phyloP scores from a whole-genome alignment of 805 yeast species.

The Cyberlindnera mycetangii region DNA sequence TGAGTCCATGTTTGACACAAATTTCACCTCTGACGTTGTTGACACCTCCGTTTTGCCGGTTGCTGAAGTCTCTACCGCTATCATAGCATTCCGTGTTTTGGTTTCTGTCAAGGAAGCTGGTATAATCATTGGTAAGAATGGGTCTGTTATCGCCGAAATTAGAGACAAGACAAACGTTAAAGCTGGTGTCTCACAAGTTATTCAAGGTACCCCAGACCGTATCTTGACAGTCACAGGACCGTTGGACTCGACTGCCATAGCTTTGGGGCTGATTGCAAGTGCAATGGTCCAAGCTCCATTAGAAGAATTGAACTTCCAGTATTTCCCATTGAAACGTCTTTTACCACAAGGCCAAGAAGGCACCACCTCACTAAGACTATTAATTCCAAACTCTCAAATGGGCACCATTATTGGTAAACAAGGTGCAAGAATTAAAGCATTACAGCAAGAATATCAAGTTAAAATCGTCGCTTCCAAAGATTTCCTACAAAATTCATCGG shows the following conservation, averaged over 20 bases:
- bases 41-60: slow-evolving; percentile 26
- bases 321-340: slow-evolving; percentile 59
- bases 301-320: slow-evolving; percentile 39
- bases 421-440: slow-evolving; percentile 75
- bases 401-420: slow-evolving; percentile 86
- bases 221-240: slow-evolving; percentile 77
- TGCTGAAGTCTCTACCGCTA: slow-evolving; percentile 24
- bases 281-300: slow-evolving; percentile 50
- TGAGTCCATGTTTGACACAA: slow-evolving; percentile 5
- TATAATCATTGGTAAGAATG: slow-evolving; percentile 83
- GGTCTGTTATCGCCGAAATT: slow-evolving; percentile 70
- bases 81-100: slow-evolving; percentile 43
- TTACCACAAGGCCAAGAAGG: slow-evolving; percentile 51
- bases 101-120: slow-evolving; percentile 88
- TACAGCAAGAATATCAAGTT: slow-evolving; percentile 65
- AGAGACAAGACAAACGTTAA: slow-evolving; percentile 74
- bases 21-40: slow-evolving; percentile 2
- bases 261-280: slow-evolving; percentile 67
- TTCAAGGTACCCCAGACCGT: slow-evolving; percentile 78
- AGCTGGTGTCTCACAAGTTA: slow-evolving; percentile 82
- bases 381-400: slow-evolving; percentile 82
- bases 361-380: slow-evolving; percentile 58
- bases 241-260: slow-evolving; percentile 63
- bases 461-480: slow-evolving; percentile 88
- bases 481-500: slow-evolving; percentile 75